Evolutionary conservation across 2,329 filamentous ascomycete genomes (phyloP), one percentile per base, ranked within the genome.

Genomic region (Mycosphaerella sp.): DNA sequence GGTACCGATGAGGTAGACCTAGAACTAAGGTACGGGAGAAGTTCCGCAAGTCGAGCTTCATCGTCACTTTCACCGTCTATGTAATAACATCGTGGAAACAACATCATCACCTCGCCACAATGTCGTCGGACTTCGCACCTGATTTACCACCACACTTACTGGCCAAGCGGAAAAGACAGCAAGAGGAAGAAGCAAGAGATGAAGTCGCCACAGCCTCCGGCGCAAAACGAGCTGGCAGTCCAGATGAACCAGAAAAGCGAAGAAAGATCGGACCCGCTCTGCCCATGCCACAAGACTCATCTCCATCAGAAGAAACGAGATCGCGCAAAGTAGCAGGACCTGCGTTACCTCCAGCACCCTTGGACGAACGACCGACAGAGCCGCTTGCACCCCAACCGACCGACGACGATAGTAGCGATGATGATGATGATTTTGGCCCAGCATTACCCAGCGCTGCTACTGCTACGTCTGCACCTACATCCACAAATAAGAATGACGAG

Each of bases 121-220:
- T 87, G 84, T 73, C 82, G 44, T 82, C 87, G 63, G 81, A 80
- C 30, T 82, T 87, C 63, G 85, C 86, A 4, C 86, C 87, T 12
- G 75, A 82, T 54, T 68, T 89, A 18, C 86, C 87, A 10, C 77
- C 85, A 4, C 81, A 86, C 55, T 75, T 85, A 37, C 65, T 79
- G 30, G 60, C 75, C 9, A 75, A 79, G 67, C 64, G 70, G 56
- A 70, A 80, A 75, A 71, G 71, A 67, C 59, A 75, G 58, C 68
- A 71, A 52, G 70, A 75, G 28, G 71, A 70, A 53, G 58, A 70
- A 53, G 61, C 69, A 9, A 50, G 67, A 50, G 56, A 63, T 54
- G 57, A 66, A 64, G 35, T 69, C 59, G 41, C 66, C 62, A 61
- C 64, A 65, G 53, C 68, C 68, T 65, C 61, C 66, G 68, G 67